These are phyloP conservation scores for Penicillium sp. DNA, from an alignment of 2,329 filamentous ascomycete species.

Conservation along the genomic window DNA sequence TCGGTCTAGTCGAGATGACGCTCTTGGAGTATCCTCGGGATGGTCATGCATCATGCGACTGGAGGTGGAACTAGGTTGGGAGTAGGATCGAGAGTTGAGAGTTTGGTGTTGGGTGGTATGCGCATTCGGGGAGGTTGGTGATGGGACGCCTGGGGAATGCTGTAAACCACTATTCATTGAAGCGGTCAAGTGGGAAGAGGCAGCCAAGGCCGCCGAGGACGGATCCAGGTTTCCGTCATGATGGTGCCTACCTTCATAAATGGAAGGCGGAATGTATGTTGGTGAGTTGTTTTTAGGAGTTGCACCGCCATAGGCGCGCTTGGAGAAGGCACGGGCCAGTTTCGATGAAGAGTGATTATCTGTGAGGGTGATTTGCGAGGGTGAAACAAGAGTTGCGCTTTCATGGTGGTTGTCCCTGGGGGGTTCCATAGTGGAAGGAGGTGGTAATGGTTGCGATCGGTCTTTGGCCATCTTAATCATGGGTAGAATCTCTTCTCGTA, in stretches of 20 bases:
- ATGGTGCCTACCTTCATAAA: slow-evolving; percentile 65
- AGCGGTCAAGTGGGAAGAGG: slow-evolving; percentile 69
- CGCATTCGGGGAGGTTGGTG: slow-evolving; percentile 46
- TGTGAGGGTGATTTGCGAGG: slow-evolving; percentile 29
- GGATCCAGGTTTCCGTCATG: slow-evolving; percentile 62
- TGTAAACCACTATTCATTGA: slow-evolving; percentile 64
- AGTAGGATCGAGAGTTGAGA: slow-evolving; percentile 46
- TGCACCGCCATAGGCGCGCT: slow-evolving; percentile 67
- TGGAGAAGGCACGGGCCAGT: slow-evolving; percentile 72
- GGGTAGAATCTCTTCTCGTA: slow-evolving; percentile 89
- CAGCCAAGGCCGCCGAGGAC: slow-evolving; percentile 66
- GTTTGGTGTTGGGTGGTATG: slow-evolving; percentile 43
- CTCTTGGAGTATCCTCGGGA: slow-evolving; percentile 35
- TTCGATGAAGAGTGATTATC: slow-evolving; percentile 51
- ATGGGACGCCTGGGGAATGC: slow-evolving; percentile 49
- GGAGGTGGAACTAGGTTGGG: slow-evolving; percentile 30
- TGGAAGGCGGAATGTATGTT: slow-evolving; percentile 65
- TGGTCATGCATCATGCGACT: slow-evolving; percentile 40
- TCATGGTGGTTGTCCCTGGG: slow-evolving; percentile 28
- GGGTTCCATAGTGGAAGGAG: slow-evolving; percentile 37
- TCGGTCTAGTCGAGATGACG: slow-evolving; percentile 34
- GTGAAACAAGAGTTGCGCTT: slow-evolving; percentile 42
- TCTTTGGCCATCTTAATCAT: slow-evolving; percentile 90
- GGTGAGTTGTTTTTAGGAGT: slow-evolving; percentile 76
- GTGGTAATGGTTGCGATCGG: slow-evolving; percentile 80